Evolutionary conservation across 202 grass and related monocot species (phyloP).

Genomic region (Digitaria exilis): DNA sequence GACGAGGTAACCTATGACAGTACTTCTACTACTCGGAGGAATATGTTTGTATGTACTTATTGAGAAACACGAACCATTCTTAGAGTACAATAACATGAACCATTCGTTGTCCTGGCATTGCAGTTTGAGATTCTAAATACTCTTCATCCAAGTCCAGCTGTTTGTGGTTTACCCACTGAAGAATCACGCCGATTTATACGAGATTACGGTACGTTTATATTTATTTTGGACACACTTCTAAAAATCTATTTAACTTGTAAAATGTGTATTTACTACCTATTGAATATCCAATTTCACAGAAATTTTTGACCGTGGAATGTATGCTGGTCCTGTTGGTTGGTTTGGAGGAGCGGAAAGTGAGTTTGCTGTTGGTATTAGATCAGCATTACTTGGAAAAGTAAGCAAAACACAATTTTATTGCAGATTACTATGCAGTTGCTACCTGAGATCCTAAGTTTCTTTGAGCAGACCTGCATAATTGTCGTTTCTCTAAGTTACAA

Average conservation of each 20-base stretch:
- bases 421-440: neutral
- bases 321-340: constrained; percentile 91
- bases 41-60: neutral
- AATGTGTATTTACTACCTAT: neutral
- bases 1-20: constrained; percentile 58
- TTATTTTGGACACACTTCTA: neutral
- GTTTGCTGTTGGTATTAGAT: constrained; percentile 96
- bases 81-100: neutral
- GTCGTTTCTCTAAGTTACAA: constrained; percentile 1
- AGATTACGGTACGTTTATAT: constrained; percentile 58
- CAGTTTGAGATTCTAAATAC: constrained; percentile 96
- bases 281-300: constrained; percentile 37
- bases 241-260: neutral
- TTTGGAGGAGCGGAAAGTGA: constrained; percentile 96
- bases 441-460: neutral
- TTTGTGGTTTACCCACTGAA: constrained; percentile 89
- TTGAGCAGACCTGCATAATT: constrained; percentile 18
- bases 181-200: constrained; percentile 74
- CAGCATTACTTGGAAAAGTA: constrained; percentile 89
- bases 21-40: neutral
- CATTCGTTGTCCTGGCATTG: constrained; percentile 31
- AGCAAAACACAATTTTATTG: constrained; percentile 4
- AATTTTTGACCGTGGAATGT: constrained; percentile 98
- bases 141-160: constrained; percentile 94
- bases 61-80: neutral